These are phyloP conservation scores for Carpinus fangiana DNA, from an alignment of 306 rosid species.

Conservation along the genomic window DNA sequence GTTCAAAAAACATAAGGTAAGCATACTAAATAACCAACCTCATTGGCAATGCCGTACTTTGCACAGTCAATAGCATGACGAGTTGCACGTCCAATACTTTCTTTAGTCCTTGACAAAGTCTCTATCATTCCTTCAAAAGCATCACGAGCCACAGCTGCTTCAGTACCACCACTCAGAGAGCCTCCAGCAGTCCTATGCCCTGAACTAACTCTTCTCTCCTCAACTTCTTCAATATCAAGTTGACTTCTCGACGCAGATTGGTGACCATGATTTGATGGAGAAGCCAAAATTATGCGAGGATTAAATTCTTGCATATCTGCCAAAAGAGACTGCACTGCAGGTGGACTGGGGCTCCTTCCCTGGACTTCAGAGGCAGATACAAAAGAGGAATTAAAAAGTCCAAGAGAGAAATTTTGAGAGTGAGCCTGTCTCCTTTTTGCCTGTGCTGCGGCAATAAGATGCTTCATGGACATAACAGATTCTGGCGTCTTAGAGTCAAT, in stretches of 20 bases:
- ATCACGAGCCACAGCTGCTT: constrained; percentile 98
- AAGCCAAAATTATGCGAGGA: constrained; percentile 46
- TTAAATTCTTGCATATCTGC: constrained; percentile 60
- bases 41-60: constrained; percentile 93
- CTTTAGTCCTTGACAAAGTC: constrained; percentile 97
- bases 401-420: constrained; percentile 52
- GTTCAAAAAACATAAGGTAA: constrained; percentile 13
- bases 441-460: constrained; percentile 96
- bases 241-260: constrained; percentile 52
- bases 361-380: constrained; percentile 39
- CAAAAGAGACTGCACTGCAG: constrained; percentile 55
- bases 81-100: constrained; percentile 99
- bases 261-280: constrained; percentile 62
- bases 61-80: constrained; percentile 99
- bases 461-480: constrained; percentile 64
- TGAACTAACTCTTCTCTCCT: constrained; percentile 74
- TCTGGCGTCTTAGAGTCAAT: constrained; percentile 66
- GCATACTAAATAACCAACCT: constrained; percentile 51
- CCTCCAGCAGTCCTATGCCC: constrained; percentile 67
- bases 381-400: constrained; percentile 39
- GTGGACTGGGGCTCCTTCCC: constrained; percentile 75
- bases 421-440: constrained; percentile 82
- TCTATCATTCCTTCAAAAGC: constrained; percentile 99
- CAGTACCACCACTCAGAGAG: constrained; percentile 93
- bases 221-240: constrained; percentile 68